Percentiles rank a stretch among this genome's conserved stretches.
phyloP scores from a whole-genome alignment of 345 rosid species.

The Bruguiera gymnorhiza region DNA sequence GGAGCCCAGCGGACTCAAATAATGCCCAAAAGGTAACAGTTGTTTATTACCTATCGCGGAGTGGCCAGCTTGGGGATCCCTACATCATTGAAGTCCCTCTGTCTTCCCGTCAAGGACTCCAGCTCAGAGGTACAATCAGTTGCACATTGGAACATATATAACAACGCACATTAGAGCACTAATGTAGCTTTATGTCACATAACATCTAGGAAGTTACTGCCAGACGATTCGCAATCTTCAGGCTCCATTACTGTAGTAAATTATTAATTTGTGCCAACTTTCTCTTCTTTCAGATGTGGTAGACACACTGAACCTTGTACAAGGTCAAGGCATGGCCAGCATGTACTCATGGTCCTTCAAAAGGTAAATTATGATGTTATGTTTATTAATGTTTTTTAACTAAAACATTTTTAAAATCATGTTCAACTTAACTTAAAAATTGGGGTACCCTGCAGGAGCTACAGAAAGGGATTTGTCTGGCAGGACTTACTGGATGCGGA shows the following conservation, averaged over 20 bases:
- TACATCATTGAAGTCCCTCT: not conserved
- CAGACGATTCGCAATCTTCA: no score
- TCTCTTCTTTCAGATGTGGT: not conserved
- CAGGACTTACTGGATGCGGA: not conserved
- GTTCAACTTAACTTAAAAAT: not conserved
- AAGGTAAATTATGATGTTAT: not conserved
- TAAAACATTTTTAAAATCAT: no score
- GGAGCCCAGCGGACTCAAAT: not conserved
- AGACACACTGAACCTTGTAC: not conserved
- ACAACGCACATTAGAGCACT: no score
- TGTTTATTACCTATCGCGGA: not conserved
- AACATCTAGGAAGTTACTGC: no score
- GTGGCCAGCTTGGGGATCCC: slow-evolving; percentile 1
- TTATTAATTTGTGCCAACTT: not conserved
- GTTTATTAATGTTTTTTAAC: no score
- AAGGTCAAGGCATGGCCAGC: not conserved
- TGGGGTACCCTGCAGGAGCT: not conserved
- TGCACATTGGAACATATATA: not conserved
- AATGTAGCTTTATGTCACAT: no score
- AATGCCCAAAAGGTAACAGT: not conserved
- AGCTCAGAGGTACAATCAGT: not conserved
- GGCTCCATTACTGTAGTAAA: no score
- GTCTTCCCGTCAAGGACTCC: not conserved
- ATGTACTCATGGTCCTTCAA: not conserved
- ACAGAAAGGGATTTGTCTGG: not conserved